Evolutionary conservation across 2,329 filamentous ascomycete genomes (phyloP).

Genomic region (Sarocladium strictum): DNA sequence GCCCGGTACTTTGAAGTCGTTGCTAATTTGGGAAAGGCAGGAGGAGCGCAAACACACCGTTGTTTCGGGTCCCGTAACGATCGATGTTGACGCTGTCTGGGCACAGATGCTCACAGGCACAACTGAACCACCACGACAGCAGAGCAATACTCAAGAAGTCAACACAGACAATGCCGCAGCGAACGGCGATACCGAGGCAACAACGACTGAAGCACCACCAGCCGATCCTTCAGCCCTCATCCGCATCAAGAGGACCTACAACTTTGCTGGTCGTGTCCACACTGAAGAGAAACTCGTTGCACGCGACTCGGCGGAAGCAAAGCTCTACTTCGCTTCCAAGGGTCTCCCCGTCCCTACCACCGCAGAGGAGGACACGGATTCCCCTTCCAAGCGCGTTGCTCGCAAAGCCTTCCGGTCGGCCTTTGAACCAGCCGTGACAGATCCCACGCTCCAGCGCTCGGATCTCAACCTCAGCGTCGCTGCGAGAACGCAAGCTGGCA

Average conservation of each 20-base stretch:
- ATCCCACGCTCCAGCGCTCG: conserved; percentile 36
- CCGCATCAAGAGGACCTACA: conserved; percentile 65
- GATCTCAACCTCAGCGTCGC: conserved; percentile 55
- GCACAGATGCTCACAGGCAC: conserved; percentile 52
- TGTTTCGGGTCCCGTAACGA: conserved; percentile 54
- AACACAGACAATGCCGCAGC: neutral
- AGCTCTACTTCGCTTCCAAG: conserved; percentile 53
- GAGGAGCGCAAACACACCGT: conserved; percentile 49
- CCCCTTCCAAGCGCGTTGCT: conserved; percentile 36
- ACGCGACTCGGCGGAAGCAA: conserved; percentile 59
- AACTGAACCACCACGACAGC: conserved; percentile 11
- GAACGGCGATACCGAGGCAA: conserved; percentile 7
- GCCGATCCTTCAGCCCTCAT: conserved; percentile 39
- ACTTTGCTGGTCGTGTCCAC: conserved; percentile 67
- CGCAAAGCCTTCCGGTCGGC: conserved; percentile 53
- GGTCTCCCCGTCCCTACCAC: conserved; percentile 23
- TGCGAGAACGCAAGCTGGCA: conserved; percentile 40
- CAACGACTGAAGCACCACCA: conserved; percentile 6
- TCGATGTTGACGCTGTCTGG: conserved; percentile 69
- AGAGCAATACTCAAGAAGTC: conserved; percentile 5
- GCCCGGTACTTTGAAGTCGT: conserved; percentile 12
- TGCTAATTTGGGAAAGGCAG: conserved; percentile 34
- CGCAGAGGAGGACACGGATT: conserved; percentile 15
- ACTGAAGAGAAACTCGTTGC: conserved; percentile 66
- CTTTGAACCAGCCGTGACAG: conserved; percentile 50